Percentiles rank a stretch among this genome's conserved stretches.
These are phyloP conservation scores for Aegilops sharonensis DNA, from an alignment of 176 grass and related monocot genomes.

Conservation along the genomic window DNA sequence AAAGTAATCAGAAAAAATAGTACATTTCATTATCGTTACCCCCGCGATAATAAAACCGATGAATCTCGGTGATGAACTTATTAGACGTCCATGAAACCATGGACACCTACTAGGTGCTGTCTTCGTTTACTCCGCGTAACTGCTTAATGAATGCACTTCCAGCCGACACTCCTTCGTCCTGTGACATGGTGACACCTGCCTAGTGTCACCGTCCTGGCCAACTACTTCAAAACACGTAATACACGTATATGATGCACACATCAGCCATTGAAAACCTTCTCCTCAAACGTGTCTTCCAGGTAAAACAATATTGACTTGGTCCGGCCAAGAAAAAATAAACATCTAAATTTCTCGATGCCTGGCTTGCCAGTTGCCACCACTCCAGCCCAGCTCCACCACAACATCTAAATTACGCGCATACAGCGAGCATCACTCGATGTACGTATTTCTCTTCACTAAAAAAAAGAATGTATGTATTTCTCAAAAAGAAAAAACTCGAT, in stretches of 20 bases:
- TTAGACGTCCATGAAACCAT: neutral
- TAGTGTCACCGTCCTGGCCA: neutral
- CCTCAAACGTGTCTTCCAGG: neutral
- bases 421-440: too few species aligned
- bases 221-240: neutral
- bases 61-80: neutral
- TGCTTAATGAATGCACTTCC: neutral
- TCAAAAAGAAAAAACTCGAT: too few species aligned
- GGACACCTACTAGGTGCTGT: neutral
- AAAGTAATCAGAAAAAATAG: too few species aligned
- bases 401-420: too few species aligned
- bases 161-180: neutral
- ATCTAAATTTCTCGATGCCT: neutral
- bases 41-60: neutral
- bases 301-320: neutral
- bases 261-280: neutral
- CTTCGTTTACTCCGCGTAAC: neutral
- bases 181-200: neutral
- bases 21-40: too few species aligned
- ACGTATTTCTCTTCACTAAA: too few species aligned
- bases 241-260: neutral
- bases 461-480: too few species aligned
- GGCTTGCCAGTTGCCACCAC: too few species aligned
- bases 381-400: neutral
- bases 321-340: neutral